Evolutionary conservation across 192 early-diverging fungal species (phyloP), one percentile per base, ranked within the genome.

Genomic region (Podila verticillata): DNA sequence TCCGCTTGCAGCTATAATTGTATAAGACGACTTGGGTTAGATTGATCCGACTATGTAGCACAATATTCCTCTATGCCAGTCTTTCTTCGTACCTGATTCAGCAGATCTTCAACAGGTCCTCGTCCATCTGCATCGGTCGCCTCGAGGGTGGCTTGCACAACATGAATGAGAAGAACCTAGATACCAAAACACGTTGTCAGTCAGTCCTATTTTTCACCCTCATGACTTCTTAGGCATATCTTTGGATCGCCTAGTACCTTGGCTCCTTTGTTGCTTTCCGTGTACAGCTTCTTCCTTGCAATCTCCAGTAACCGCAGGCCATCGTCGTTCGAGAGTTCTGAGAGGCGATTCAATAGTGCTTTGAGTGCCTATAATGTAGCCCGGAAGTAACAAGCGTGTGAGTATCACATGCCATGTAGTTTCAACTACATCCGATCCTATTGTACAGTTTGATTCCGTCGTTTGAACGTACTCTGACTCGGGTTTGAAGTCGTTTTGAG

Each of bases 231-330:
- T 15, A 15, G 17, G 15, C 1, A 13, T 13, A 3, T 44, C 13
- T 15, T 15, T 44, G 17, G 15, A 44, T 15, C 39, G 39, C 39
- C 34, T 32, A 22, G 13, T 15, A 72, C 66, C 35, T 54, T 66
- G 29, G 39, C 73, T 57, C 79, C 78, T 59, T 84, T 81, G 59
- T 75, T 77, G 36, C 56, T 44, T 64, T 84, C 75, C 24, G 44
- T 56, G 36, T 61, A 68, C 0, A 81, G 29, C 4, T 64, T 63
- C 64, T 32, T 68, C 28, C 61, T 58, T 5, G 70, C 68, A 7
- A 59, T 64, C 47, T 67, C 59, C 59, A 82, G 22, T 20, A 82
- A 47, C 3, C 48, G 31, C 20, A 19, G 30, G 2, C 58, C 67
- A 5, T 67, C 62, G 0, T 47, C 3, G 3, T 7, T n/a, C 4